Conservation (phyloP, 1,284 basidiomycete genomes). For the Hemileia vastatrix region DNA sequence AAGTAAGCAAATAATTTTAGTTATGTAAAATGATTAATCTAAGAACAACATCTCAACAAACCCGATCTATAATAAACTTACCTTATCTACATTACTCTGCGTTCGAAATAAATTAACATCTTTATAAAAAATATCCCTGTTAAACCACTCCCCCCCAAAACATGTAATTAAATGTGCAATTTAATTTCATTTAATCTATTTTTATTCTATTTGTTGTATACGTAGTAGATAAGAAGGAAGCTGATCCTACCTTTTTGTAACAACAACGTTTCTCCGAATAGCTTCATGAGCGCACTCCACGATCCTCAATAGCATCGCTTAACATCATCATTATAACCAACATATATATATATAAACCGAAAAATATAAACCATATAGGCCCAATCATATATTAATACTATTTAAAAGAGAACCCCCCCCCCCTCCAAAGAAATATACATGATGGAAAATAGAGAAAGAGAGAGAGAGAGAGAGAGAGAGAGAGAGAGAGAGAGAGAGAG, state of each 20-base stretch:
- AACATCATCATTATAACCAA: too few species aligned
- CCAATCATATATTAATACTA: too few species aligned
- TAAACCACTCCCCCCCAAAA: too few species aligned
- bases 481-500: too few species aligned
- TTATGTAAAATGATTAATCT: slow-evolving; percentile 48
- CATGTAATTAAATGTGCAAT: background rate
- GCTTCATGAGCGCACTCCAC: slow-evolving; percentile 11
- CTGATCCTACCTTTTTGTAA: slow-evolving; percentile 11
- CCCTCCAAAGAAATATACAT: too few species aligned
- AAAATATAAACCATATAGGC: too few species aligned
- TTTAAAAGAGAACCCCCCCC: too few species aligned
- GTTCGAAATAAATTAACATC: slow-evolving; percentile 15
- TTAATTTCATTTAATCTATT: background rate
- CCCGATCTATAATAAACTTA: background rate
- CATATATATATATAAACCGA: too few species aligned
- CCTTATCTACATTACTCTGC: slow-evolving; percentile 11
- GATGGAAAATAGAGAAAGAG: too few species aligned
- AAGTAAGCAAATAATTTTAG: background rate
- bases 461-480: too few species aligned
- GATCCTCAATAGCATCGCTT: slow-evolving; percentile 1
- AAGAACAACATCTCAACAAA: slow-evolving; percentile 52
- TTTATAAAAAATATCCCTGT: slow-evolving; percentile 13
- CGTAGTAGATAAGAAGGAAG: background rate
- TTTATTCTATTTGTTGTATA: too few species aligned
- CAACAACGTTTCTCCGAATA: slow-evolving; percentile 4